Conservation (phyloP, 2,329 filamentous ascomycete genomes). For the Talaromyces pinophilus region DNA sequence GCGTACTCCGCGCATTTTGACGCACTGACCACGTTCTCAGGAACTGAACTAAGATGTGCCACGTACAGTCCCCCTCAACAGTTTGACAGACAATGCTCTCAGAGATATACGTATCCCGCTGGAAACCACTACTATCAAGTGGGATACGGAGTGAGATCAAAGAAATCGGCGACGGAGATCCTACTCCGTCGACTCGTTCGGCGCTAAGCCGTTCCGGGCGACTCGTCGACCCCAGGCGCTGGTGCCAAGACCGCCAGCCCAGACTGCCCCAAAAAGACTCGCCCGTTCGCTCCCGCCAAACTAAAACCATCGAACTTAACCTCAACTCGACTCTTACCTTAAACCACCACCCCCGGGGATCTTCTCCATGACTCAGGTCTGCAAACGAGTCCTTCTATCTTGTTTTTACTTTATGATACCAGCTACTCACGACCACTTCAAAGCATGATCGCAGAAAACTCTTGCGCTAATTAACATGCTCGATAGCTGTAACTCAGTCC, state of each 20-base stretch:
- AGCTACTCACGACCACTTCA: neutral
- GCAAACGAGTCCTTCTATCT: neutral
- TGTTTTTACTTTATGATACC: neutral
- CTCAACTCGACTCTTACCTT: neutral
- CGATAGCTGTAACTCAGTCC: neutral
- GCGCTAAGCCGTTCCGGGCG: neutral
- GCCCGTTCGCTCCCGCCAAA: conserved; percentile 13
- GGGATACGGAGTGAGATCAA: neutral
- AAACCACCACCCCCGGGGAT: neutral
- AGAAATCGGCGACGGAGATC: neutral
- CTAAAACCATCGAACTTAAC: neutral
- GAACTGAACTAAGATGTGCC: neutral
- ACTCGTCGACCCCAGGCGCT: neutral
- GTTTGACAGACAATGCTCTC: neutral
- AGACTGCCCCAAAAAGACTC: neutral
- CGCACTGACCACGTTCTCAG: neutral
- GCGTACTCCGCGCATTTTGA: neutral
- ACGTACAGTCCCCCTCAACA: neutral
- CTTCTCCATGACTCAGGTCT: neutral
- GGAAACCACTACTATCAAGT: neutral
- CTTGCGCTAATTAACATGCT: neutral
- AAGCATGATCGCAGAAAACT: neutral
- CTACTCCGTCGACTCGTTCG: neutral
- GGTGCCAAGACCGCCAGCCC: conserved; percentile 8
- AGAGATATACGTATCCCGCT: neutral